Evolutionary conservation across 108 stramenopile species (phyloP).

Genomic region (Ochromonas danica): DNA sequence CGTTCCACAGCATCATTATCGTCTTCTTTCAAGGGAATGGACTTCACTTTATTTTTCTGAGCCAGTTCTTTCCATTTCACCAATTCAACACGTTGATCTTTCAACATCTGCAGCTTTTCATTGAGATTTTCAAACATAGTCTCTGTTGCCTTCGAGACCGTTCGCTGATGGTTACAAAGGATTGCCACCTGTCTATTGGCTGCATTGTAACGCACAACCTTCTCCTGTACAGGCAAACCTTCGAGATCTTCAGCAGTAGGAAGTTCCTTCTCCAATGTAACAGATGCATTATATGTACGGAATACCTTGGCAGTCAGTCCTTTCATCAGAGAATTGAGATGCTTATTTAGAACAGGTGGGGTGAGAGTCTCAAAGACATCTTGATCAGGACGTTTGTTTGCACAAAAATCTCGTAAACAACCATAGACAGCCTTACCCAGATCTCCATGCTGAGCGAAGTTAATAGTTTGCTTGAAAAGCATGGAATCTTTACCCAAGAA

Average conservation of each 20-base stretch:
- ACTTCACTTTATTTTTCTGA: slow-evolving; percentile 59
- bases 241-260: slow-evolving; percentile 67
- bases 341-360: slow-evolving; percentile 57
- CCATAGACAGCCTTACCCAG: slow-evolving; percentile 83
- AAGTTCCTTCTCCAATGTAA: slow-evolving; percentile 92
- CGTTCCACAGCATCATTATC: slow-evolving; percentile 62
- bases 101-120: slow-evolving; percentile 71
- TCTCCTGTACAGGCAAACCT: slow-evolving; percentile 75
- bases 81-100: slow-evolving; percentile 76
- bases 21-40: slow-evolving; percentile 73
- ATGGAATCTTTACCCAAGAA: slow-evolving; percentile 99
- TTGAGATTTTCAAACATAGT: slow-evolving; percentile 72
- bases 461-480: slow-evolving; percentile 99
- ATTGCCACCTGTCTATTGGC: slow-evolving; percentile 99
- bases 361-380: slow-evolving; percentile 93
- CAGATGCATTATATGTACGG: slow-evolving; percentile 99
- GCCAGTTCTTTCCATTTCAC: slow-evolving; percentile 60
- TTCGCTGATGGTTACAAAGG: slow-evolving; percentile 97
- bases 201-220: slow-evolving; percentile 95
- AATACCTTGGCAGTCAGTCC: slow-evolving; percentile 99
- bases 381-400: slow-evolving; percentile 76
- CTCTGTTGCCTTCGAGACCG: slow-evolving; percentile 92
- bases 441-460: slow-evolving; percentile 71
- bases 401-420: slow-evolving; percentile 83
- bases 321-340: slow-evolving; percentile 74